Evolutionary conservation across 306 rosid species (phyloP).

Genomic region (Inga leiocalycina): DNA sequence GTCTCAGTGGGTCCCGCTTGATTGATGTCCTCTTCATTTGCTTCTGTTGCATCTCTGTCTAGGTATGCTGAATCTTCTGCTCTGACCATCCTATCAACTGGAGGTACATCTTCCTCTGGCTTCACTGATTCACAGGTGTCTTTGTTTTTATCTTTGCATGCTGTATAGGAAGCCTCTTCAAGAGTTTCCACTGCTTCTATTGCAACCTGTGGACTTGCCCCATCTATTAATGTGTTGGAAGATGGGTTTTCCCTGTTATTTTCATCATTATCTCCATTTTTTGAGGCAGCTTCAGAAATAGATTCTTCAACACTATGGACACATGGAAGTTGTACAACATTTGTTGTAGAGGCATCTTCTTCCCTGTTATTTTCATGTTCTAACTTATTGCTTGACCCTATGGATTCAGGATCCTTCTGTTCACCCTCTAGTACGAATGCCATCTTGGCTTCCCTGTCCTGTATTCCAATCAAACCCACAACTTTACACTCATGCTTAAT

Average conservation of each 20-base stretch:
- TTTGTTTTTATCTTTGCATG: constrained; percentile 20
- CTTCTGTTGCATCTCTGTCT: neutral
- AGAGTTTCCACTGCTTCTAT: constrained; percentile 16
- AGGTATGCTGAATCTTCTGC: constrained; percentile 17
- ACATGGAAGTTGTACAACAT: constrained; percentile 10
- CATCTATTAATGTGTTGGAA: constrained; percentile 10
- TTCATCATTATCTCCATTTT: constrained; percentile 9
- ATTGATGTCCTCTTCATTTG: neutral
- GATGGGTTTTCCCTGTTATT: constrained; percentile 20
- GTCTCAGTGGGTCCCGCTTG: neutral
- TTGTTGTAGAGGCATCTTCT: constrained; percentile 19
- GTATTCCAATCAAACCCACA: neutral
- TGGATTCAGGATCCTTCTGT: constrained; percentile 24
- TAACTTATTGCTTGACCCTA: constrained; percentile 20
- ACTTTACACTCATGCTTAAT: constrained; percentile 11
- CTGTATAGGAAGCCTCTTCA: neutral
- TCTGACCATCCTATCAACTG: constrained; percentile 7
- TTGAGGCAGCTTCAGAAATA: constrained; percentile 2
- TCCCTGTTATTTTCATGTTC: constrained; percentile 19
- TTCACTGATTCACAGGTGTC: constrained; percentile 11
- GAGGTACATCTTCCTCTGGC: constrained; percentile 19
- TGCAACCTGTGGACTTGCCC: constrained; percentile 11
- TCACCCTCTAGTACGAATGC: constrained; percentile 3
- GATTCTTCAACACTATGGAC: constrained; percentile 11
- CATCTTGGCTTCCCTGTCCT: constrained; percentile 13